Percentiles rank a stretch among this genome's conserved stretches.
Evolutionary conservation across 345 rosid species (phyloP).

Genomic region (Microthlaspi erraticum): DNA sequence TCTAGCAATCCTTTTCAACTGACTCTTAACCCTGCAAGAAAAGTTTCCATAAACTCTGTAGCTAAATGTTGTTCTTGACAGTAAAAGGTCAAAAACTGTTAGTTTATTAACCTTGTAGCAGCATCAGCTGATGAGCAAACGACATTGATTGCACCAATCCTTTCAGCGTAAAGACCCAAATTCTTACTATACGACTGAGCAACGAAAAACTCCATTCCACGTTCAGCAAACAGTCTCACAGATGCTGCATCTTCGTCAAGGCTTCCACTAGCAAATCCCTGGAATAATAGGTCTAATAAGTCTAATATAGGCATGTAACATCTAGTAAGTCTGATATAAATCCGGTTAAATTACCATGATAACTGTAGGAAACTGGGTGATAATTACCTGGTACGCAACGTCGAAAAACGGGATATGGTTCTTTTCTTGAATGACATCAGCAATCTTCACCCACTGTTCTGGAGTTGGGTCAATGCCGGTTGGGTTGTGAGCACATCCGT

Average conservation of each 20-base stretch:
- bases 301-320: too few species aligned
- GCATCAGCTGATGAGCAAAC: conserved; percentile 89
- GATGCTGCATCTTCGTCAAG: conserved; percentile 91
- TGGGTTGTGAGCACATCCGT: conserved; percentile 99
- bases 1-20: conserved; percentile 90
- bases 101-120: conserved; percentile 64
- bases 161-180: conserved; percentile 89
- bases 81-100: not conserved
- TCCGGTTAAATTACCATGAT: too few species aligned
- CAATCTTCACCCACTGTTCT: conserved; percentile 90
- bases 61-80: not conserved
- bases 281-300: too few species aligned
- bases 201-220: conserved; percentile 84
- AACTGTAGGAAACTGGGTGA: not conserved
- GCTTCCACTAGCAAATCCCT: conserved; percentile 99
- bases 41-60: too few species aligned
- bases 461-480: conserved; percentile 98
- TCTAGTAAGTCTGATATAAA: too few species aligned
- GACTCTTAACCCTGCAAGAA: conserved; percentile 90
- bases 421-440: conserved; percentile 90
- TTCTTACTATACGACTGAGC: conserved; percentile 99
- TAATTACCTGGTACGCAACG: conserved; percentile 91
- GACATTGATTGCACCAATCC: conserved; percentile 89
- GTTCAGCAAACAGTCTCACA: conserved; percentile 83
- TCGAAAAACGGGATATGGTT: conserved; percentile 94